These are phyloP conservation scores for Straminergon stramineum DNA, from an alignment of 225 moss, liverwort and hornwort genomes.

Conservation along the genomic window DNA sequence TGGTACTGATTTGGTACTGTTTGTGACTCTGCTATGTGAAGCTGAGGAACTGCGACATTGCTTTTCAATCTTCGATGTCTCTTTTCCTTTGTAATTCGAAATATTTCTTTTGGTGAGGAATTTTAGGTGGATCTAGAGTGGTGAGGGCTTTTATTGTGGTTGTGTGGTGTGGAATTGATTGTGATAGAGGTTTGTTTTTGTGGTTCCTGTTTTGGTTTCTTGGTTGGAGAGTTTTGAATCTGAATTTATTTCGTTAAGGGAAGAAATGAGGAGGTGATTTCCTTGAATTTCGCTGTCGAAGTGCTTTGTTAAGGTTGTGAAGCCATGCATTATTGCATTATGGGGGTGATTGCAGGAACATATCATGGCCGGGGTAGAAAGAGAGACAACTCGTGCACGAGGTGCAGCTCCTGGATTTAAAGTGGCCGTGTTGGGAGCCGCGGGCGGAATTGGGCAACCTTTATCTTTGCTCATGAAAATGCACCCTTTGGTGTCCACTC, in stretches of 20 bases:
- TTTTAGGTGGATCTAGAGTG: background rate
- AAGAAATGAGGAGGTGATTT: background rate
- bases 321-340: background rate
- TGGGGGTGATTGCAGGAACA: slow-evolving; percentile 33
- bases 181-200: background rate
- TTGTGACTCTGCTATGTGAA: background rate
- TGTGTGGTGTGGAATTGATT: background rate
- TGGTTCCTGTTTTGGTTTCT: background rate
- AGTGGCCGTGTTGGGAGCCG: slow-evolving; percentile 90
- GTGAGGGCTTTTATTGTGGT: background rate
- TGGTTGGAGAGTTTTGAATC: background rate
- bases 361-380: slow-evolving; percentile 34
- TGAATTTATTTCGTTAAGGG: background rate
- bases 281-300: background rate
- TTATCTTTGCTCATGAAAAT: slow-evolving; percentile 80
- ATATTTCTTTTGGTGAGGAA: background rate
- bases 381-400: slow-evolving; percentile 63
- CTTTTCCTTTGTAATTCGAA: background rate
- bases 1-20: background rate
- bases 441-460: slow-evolving; percentile 95
- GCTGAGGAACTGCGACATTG: background rate
- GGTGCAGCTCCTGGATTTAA: slow-evolving; percentile 89
- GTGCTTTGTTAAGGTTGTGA: background rate
- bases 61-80: background rate
- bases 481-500: slow-evolving; percentile 79